A percentile compares a stretch with the other conserved stretches of the same genome.
Conservation (phyloP, 2,329 filamentous ascomycete species). For the Penicillium sp. region DNA sequence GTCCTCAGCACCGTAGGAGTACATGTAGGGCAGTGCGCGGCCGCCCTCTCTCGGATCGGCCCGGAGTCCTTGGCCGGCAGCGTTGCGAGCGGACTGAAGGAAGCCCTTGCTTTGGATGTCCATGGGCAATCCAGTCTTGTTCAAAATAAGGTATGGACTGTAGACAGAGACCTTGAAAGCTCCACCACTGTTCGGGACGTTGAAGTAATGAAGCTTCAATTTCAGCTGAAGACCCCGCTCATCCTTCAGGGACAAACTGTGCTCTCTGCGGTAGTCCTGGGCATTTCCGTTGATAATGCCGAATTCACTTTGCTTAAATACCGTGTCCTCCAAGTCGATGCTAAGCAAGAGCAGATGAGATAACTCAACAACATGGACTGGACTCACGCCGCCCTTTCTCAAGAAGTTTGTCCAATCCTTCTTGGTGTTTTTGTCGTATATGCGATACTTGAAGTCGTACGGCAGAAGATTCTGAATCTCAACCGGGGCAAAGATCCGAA, state of each 20-base stretch:
- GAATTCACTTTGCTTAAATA: slow-evolving; percentile 93
- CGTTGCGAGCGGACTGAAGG: slow-evolving; percentile 75
- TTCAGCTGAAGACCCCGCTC: slow-evolving; percentile 74
- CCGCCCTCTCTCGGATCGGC: slow-evolving; percentile 52
- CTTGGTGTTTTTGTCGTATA: slow-evolving; percentile 97
- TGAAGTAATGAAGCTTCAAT: slow-evolving; percentile 85
- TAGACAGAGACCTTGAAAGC: slow-evolving; percentile 95
- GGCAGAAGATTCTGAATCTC: slow-evolving; percentile 92
- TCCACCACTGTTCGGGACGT: slow-evolving; percentile 85
- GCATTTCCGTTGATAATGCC: slow-evolving; percentile 91
- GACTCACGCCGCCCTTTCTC: slow-evolving; percentile 92
- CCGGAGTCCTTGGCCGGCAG: slow-evolving; percentile 74
- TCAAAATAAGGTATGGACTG: slow-evolving; percentile 90
- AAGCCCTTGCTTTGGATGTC: slow-evolving; percentile 86
- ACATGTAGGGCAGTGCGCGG: slow-evolving; percentile 87
- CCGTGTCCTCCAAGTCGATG: slow-evolving; percentile 93
- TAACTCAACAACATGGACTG: slow-evolving; percentile 93
- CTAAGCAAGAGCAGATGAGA: slow-evolving; percentile 91
- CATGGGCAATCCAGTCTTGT: slow-evolving; percentile 89
- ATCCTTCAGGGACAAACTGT: slow-evolving; percentile 77
- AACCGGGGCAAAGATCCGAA: slow-evolving; percentile 87
- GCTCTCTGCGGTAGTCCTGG: slow-evolving; percentile 83
- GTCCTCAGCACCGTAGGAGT: slow-evolving; percentile 85
- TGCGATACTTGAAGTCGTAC: slow-evolving; percentile 98
- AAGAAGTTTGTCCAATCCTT: slow-evolving; percentile 99